Evolutionary conservation across 257 asterid genomes (phyloP), one percentile per base, ranked within the genome.

Genomic region (Agastache rugosa): DNA sequence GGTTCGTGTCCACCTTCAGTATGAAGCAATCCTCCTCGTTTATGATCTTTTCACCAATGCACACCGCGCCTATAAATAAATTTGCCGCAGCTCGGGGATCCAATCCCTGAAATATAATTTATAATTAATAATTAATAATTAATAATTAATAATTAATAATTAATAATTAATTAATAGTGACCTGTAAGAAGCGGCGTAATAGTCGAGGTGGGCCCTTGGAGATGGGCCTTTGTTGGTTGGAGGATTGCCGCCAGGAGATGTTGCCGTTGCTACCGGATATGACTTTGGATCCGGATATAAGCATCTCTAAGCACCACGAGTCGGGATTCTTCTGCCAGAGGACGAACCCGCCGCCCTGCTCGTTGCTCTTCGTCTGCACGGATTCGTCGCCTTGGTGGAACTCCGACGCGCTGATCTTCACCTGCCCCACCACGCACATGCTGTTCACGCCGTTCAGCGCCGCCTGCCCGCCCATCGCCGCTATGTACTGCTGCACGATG

Each of bases 311-410:
- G 70, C 93, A 90, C 97, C 98, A 93, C 1, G 78, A 68, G 20
- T 92, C 91, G 0, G 98, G 98, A 34, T 93, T 88, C 74, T 90
- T 90, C 77, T 91, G 98, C 98, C 98, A 93, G 35, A 93, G 81
- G 14, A 93, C 96, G 74, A 93, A 93, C 0, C 97, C 98, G 11
- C 97, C 97, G 0, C 85, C 37, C 70, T 91, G 96, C 73, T 91
- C 96, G 1, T 83, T 91, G 79, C 80, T 93, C 73, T 86, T 85
- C 17, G 83, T 85, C 76, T 88, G 87, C 2, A 88, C 96, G 34
- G 76, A 80, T 25, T 88, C 92, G 48, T 93, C 96, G 5, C 97
- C 98, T 58, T 87, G 96, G 76, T 91, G 91, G 71, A 93, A 93
- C 77, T 90, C 97, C 15, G 97, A 91, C 11, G 92, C 84, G 55